Base-by-base conservation (phyloP, 768 basidiomycete genomes). In the Podaxis sp. region DNA sequence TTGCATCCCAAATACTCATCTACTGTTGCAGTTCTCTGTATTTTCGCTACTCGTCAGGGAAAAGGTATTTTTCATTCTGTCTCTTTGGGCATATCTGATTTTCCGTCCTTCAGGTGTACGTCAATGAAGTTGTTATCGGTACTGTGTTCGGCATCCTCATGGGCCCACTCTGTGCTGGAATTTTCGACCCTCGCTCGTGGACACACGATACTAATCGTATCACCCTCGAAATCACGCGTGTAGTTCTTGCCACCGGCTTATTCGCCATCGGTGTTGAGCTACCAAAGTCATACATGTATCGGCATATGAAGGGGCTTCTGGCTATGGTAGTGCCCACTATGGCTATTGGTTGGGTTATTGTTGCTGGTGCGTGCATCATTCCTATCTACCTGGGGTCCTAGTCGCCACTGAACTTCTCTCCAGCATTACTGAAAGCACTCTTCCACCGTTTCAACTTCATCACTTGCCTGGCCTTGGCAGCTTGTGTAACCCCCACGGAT, bases 191-290 rank as follows among this genome's bases (percentile, higher is more conserved):
- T 5, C 80, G 89, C 2, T 77, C 78, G 2, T 97, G 94, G 94
- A 82, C 81, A 21, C 32, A 69, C 3, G 66, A 72, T 13, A 67
- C 77, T 37, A 79, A 83, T 67, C 71, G 76, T 3, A 83, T 99
- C 61, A 98, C 95, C 1, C 72, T 75, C 16, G 95, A 96, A 72
- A 75, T 96, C 16, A 95, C 88, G 76, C 82, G 95, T 7, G 74
- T 97, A 36, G 90, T 97, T 53, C 89, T 99, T 48, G 95, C 89
- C 2, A 88, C 91, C 1, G 92, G 93, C 27, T 84, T 98, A 1
- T 99, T 99, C 67, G 91, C 95, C 5, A 93, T 98, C 35, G 96
- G 96, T 2, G 93, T 96, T 25, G 95, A 99, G 71, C 78, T 98
- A 36, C 95, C 96, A 0, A 78, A 84, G 59, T 83, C 86, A 0